These are phyloP conservation scores for Takashimella tepidaria DNA, from an alignment of 1,284 basidiomycete species.

Conservation along the genomic window DNA sequence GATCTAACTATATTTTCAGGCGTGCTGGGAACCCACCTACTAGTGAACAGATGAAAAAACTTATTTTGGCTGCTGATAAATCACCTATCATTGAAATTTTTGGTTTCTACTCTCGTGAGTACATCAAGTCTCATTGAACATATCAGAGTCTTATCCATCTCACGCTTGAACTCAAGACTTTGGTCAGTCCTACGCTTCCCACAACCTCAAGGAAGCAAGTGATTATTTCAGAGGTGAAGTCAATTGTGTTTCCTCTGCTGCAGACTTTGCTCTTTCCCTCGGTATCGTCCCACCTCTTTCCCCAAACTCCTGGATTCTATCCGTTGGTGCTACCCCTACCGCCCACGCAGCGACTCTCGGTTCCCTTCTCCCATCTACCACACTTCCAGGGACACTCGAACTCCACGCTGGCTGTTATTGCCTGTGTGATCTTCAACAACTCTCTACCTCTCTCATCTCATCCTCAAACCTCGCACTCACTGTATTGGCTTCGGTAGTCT, in stretches of 20 bases:
- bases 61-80: conserved; percentile 49
- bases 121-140: neutral
- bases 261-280: conserved; percentile 53
- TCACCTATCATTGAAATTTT: conserved; percentile 60
- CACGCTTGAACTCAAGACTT: conserved; percentile 25
- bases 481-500: conserved; percentile 68
- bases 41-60: conserved; percentile 55
- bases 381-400: conserved; percentile 50
- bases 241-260: conserved; percentile 62
- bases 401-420: conserved; percentile 74
- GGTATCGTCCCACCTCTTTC: conserved; percentile 43
- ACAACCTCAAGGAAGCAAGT: conserved; percentile 59
- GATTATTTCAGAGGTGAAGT: conserved; percentile 67
- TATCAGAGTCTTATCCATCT: neutral
- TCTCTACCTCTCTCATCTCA: conserved; percentile 64
- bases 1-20: too few species aligned
- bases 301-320: conserved; percentile 57
- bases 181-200: conserved; percentile 65
- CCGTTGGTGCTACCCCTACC: conserved; percentile 80
- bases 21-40: conserved; percentile 69
- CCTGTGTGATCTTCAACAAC: conserved; percentile 76
- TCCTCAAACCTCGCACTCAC: conserved; percentile 59
- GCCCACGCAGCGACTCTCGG: conserved; percentile 48
- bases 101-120: conserved; percentile 72
- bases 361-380: neutral